Evolutionary conservation across 2,329 filamentous ascomycete species (phyloP).

Genomic region (Aspergillus awamori): DNA sequence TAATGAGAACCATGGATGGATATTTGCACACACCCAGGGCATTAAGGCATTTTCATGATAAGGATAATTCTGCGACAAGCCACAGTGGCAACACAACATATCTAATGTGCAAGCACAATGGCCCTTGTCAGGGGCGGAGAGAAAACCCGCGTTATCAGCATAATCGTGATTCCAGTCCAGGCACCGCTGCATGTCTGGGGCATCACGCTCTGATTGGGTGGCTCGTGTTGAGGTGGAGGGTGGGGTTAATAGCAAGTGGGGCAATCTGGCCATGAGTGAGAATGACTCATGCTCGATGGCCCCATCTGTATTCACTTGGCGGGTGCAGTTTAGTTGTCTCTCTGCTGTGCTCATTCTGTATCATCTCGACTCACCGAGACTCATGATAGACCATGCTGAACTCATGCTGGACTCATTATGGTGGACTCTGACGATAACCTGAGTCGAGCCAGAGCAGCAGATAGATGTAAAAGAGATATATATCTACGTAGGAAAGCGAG

Average conservation of each 20-base stretch:
- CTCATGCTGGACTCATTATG: not conserved
- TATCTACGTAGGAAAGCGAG: not conserved
- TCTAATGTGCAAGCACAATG: too few relatives aligned
- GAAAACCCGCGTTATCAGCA: too few relatives aligned
- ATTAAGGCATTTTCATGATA: too few relatives aligned
- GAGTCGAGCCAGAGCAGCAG: not conserved
- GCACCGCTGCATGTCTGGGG: not conserved
- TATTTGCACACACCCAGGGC: too few relatives aligned
- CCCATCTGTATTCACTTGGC: not conserved
- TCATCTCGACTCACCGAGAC: constrained; percentile 7
- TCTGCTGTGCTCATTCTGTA: not conserved
- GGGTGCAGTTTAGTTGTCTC: not conserved
- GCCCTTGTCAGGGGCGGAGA: too few relatives aligned
- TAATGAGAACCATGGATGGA: too few relatives aligned
- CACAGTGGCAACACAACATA: too few relatives aligned
- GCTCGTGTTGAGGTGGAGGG: not conserved
- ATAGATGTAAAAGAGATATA: not conserved
- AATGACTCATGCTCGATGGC: constrained; percentile 12
- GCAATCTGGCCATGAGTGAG: not conserved
- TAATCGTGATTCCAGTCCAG: too few relatives aligned
- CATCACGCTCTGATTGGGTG: not conserved
- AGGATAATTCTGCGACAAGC: too few relatives aligned
- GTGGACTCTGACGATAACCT: not conserved
- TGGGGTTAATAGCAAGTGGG: not conserved
- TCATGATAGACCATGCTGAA: not conserved